These are phyloP conservation scores for Hyphodiscus hymeniophilus DNA, from an alignment of 495 filamentous ascomycete species.

Conservation along the genomic window DNA sequence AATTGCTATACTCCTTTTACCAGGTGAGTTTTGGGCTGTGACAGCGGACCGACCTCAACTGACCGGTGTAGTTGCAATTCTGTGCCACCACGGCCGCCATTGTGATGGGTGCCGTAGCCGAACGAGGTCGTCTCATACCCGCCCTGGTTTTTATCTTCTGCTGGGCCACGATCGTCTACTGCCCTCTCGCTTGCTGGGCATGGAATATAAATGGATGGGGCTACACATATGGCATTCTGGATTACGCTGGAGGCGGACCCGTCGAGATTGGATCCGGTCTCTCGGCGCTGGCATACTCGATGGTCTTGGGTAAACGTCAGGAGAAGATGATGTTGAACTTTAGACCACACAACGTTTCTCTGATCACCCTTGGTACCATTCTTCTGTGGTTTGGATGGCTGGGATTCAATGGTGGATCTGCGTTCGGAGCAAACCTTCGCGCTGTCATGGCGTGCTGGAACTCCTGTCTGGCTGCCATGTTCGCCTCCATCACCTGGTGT, in stretches of 20 bases:
- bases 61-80: conserved; percentile 74
- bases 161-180: conserved; percentile 97
- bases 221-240: conserved; percentile 84
- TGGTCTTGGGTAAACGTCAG: conserved; percentile 91
- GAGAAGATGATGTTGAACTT: conserved; percentile 97
- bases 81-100: conserved; percentile 88
- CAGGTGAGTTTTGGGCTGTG: conserved; percentile 38
- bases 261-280: conserved; percentile 96
- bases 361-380: conserved; percentile 91
- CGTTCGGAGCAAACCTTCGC: conserved; percentile 94
- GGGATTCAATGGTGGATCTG: conserved; percentile 94
- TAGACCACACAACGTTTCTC: conserved; percentile 94
- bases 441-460: conserved; percentile 96
- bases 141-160: conserved; percentile 90
- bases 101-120: conserved; percentile 83
- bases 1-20: conserved; percentile 85
- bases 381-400: conserved; percentile 99
- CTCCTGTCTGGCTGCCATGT: conserved; percentile 83
- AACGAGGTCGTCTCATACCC: conserved; percentile 90
- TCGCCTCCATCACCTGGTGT: conserved; percentile 82
- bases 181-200: conserved; percentile 88
- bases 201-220: conserved; percentile 95
- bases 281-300: conserved; percentile 87
- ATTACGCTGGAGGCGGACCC: conserved; percentile 94
- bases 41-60: neutral